phyloP scores from a whole-genome alignment of 306 rosid genomes.

The Adenanthera pavonina region DNA sequence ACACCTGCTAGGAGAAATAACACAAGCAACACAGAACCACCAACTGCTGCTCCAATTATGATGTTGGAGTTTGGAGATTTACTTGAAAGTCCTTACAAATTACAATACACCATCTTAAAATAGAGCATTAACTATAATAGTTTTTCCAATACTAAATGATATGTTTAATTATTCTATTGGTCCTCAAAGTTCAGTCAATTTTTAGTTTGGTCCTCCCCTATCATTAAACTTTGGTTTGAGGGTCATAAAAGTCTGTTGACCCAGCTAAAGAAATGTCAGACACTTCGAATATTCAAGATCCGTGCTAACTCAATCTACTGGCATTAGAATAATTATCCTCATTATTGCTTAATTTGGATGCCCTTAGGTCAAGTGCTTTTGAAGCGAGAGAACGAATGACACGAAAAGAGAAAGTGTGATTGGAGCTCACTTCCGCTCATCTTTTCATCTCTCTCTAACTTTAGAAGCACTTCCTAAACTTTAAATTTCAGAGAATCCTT shows the following conservation, averaged over 20 bases:
- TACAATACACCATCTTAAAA: slow-evolving; percentile 13
- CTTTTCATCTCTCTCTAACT: background rate
- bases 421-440: too few species aligned
- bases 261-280: too few species aligned
- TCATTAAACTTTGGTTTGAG: background rate
- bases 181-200: background rate
- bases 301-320: background rate
- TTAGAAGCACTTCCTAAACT: background rate
- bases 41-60: slow-evolving; percentile 63
- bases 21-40: slow-evolving; percentile 53
- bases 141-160: background rate
- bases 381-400: too few species aligned
- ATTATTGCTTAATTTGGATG: too few species aligned
- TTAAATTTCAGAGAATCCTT: background rate
- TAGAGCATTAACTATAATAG: too few species aligned
- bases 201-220: background rate
- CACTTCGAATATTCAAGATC: background rate
- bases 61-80: slow-evolving; percentile 39
- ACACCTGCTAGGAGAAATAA: slow-evolving; percentile 49
- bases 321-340: background rate
- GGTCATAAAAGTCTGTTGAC: background rate
- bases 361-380: too few species aligned
- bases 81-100: slow-evolving; percentile 14
- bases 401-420: too few species aligned
- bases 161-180: background rate